Evolutionary conservation across 2,329 filamentous ascomycete genomes (phyloP).

Genomic region (Fusarium paranaense): DNA sequence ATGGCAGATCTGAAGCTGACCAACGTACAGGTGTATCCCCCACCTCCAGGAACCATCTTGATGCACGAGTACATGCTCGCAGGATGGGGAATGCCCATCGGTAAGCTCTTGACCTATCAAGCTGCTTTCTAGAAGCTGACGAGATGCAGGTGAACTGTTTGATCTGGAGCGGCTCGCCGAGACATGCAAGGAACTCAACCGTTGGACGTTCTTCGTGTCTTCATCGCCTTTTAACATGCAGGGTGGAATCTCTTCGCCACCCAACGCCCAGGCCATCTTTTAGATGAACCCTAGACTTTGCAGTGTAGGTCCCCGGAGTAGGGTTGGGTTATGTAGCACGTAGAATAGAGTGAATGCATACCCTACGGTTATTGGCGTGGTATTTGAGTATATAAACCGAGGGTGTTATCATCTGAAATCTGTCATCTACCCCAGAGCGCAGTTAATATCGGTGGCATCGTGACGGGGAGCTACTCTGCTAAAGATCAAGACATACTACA

Average conservation of each 20-base stretch:
- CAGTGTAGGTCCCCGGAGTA: not conserved
- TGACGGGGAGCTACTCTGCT: not conserved
- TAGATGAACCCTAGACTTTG: not conserved
- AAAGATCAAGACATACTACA: not conserved
- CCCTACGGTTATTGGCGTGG: not conserved
- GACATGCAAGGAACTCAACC: conserved; percentile 63
- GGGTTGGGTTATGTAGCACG: not conserved
- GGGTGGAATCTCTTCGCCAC: conserved; percentile 23
- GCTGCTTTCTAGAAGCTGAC: not conserved
- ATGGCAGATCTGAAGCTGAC: not conserved
- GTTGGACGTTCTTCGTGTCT: conserved; percentile 63
- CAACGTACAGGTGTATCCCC: conserved; percentile 38
- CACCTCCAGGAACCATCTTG: conserved; percentile 7
- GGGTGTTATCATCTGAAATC: not conserved
- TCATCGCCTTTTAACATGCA: conserved; percentile 57
- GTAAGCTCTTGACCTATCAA: not conserved
- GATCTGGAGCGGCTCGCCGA: conserved; percentile 51
- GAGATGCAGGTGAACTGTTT: conserved; percentile 49
- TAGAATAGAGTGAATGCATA: not conserved
- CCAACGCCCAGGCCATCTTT: conserved; percentile 32
- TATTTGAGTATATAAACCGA: not conserved
- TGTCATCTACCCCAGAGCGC: not conserved
- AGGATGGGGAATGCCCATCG: conserved; percentile 59
- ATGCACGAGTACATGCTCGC: conserved; percentile 61
- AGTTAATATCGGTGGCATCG: not conserved